Base-by-base conservation (phyloP, 2,329 filamentous ascomycete species). In the Penicillium griseofulvum region DNA sequence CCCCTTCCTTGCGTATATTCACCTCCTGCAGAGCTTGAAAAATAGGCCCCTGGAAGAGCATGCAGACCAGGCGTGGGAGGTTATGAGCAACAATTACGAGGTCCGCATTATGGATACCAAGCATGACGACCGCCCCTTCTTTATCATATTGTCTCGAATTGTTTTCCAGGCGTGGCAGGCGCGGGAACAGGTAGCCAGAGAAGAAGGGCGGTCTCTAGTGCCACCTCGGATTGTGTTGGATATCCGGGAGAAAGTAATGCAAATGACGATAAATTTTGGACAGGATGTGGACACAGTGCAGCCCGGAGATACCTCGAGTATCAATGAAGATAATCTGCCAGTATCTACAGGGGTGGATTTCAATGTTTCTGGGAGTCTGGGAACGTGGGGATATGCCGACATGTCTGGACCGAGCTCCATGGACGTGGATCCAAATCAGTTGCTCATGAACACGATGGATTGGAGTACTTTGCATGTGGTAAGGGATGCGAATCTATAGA, bases 271-370 rank as follows among this genome's bases (percentile, higher is more conserved):
- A 10, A 29, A 43, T 43, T 43, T 43, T 11, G 41, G 16, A 29
- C 41, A 29, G 0, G 24, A 28, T 19, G 3, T 11, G 1, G 10
- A 29, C 16, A 29, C 24, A 3, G 3, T 3, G 26, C n/a, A 43
- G 10, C 26, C 41, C 0, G 3, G n/a, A 29, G n/a, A 10, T 19
- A 0, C 26, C 1, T 1, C 11, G 0, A 3, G 1, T 29, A 9
- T n/a, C 41, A 43, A 43, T 29, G 9, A 0, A 6, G 41, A 29
- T 14, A 29, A 29, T n/a, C 24, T 17, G 5, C 17, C 41, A 12
- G 2, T 17, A 10, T 26, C 26, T 5, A 29, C 9, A 2, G 11
- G 29, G 3, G 14, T 31, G 41, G 26, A 29, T 17, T 43, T 19
- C n/a, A 29, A 14, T 43, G 10, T 22, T 22, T 4, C 22, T 22